A percentile compares a stretch with the other conserved stretches of the same genome.
Evolutionary conservation across 164 flowering plant species (phyloP).

Genomic region (Magnolia changhungtana): DNA sequence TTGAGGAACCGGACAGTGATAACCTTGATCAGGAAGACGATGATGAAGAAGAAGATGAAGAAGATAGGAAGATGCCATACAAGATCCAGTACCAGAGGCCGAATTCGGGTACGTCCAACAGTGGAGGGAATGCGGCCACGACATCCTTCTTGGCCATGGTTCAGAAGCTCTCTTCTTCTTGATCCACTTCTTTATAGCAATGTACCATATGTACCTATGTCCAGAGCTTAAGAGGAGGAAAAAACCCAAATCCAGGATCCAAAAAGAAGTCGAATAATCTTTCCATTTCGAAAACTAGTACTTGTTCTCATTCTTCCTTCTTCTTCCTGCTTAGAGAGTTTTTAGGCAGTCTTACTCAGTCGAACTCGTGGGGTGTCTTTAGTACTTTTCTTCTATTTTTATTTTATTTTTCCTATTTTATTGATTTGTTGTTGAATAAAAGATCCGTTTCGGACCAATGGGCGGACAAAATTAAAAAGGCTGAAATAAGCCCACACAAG

Average conservation of each 20-base stretch:
- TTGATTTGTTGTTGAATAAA: slow-evolving; percentile 46
- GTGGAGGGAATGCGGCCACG: slow-evolving; percentile 32
- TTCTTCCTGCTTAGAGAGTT: slow-evolving; percentile 2
- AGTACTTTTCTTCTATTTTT: background rate
- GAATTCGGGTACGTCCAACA: slow-evolving; percentile 28
- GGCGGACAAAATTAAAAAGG: background rate
- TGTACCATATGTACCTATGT: slow-evolving; percentile 22
- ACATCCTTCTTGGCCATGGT: slow-evolving; percentile 51
- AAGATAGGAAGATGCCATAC: slow-evolving; percentile 37
- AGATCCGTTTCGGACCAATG: slow-evolving; percentile 16
- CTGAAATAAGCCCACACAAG: slow-evolving; percentile 3
- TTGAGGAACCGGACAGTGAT: slow-evolving; percentile 4
- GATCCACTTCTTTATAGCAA: slow-evolving; percentile 5
- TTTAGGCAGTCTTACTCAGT: slow-evolving; percentile 4
- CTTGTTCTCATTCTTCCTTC: background rate
- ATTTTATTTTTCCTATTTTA: slow-evolving; percentile 8
- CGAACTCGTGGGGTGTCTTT: background rate
- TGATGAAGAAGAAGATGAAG: slow-evolving; percentile 33
- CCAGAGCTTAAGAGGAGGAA: slow-evolving; percentile 1
- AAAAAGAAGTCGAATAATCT: background rate
- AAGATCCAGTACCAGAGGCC: slow-evolving; percentile 48
- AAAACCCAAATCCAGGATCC: slow-evolving; percentile 1
- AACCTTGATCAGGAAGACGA: slow-evolving; percentile 13
- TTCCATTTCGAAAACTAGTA: no score
- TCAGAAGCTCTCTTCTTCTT: slow-evolving; percentile 21